These are phyloP conservation scores for Pseudoturritis turrita DNA, from an alignment of 345 rosid genomes.

Conservation along the genomic window DNA sequence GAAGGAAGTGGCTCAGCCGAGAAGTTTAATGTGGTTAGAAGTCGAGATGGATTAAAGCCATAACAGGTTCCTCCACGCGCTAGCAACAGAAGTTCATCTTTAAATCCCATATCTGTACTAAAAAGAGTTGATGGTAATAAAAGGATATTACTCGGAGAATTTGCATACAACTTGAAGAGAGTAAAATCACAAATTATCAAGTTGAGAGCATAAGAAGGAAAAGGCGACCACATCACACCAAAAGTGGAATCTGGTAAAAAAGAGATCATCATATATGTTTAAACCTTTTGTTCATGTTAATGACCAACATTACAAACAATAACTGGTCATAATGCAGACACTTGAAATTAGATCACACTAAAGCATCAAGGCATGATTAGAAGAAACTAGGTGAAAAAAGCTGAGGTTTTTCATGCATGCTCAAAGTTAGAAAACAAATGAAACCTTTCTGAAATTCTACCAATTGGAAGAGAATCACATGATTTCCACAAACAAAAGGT, in stretches of 20 bases:
- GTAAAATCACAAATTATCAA: not conserved
- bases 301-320: not conserved
- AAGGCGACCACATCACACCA: not conserved
- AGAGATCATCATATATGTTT: not conserved
- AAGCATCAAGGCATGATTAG: not conserved
- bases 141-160: no score
- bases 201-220: not conserved
- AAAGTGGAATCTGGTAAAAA: not conserved
- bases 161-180: not conserved
- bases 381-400: not conserved
- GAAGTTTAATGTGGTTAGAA: not conserved
- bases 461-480: conserved; percentile 1
- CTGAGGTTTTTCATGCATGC: not conserved
- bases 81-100: not conserved
- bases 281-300: not conserved
- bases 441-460: not conserved
- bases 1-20: not conserved
- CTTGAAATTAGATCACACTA: not conserved
- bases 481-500: not conserved
- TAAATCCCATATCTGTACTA: not conserved
- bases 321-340: not conserved
- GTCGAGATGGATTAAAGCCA: not conserved
- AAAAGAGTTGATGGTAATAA: no score
- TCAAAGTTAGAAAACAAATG: not conserved
- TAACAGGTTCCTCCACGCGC: not conserved